phyloP scores from a whole-genome alignment of 148 eudicot genomes.

The Chenopodium quinoa region DNA sequence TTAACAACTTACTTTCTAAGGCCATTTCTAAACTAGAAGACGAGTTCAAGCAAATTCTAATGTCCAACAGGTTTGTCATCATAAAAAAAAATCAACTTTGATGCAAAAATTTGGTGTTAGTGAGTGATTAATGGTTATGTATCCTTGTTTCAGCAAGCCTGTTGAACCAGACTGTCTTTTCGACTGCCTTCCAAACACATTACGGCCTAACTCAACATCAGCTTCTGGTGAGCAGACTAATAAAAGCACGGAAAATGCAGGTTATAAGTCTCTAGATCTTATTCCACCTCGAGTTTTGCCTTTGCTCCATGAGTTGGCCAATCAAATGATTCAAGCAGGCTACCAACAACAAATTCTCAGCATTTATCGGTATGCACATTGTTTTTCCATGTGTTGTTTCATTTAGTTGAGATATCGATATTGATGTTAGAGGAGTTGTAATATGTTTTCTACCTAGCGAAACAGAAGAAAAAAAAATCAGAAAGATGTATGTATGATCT shows the following conservation, averaged over 20 bases:
- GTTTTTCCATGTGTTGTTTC: not conserved
- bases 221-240: conserved; percentile 35
- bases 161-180: conserved; percentile 86
- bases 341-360: conserved; percentile 67
- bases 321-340: conserved; percentile 78
- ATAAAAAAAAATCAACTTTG: not conserved
- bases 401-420: not conserved
- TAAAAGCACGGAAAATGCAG: conserved; percentile 42
- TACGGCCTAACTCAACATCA: conserved; percentile 59
- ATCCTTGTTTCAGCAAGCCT: conserved; percentile 71
- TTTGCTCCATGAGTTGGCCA: conserved; percentile 62
- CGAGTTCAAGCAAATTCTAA: conserved; percentile 68
- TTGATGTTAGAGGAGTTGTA: not conserved
- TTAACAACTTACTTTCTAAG: conserved; percentile 55
- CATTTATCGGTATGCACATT: conserved; percentile 54
- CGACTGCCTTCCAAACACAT: conserved; percentile 69
- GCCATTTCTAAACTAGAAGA: conserved; percentile 72
- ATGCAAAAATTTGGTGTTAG: not conserved
- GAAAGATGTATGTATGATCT: not conserved
- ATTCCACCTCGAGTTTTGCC: conserved; percentile 73
- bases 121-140: conserved; percentile 5
- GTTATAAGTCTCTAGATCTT: conserved; percentile 47
- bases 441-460: not conserved
- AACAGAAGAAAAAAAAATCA: no score
- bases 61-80: conserved; percentile 57